A percentile compares a stretch with the other conserved stretches of the same genome.
phyloP scores from a whole-genome alignment of 2,329 filamentous ascomycete genomes.

The Aspergillus pseudoterreus region DNA sequence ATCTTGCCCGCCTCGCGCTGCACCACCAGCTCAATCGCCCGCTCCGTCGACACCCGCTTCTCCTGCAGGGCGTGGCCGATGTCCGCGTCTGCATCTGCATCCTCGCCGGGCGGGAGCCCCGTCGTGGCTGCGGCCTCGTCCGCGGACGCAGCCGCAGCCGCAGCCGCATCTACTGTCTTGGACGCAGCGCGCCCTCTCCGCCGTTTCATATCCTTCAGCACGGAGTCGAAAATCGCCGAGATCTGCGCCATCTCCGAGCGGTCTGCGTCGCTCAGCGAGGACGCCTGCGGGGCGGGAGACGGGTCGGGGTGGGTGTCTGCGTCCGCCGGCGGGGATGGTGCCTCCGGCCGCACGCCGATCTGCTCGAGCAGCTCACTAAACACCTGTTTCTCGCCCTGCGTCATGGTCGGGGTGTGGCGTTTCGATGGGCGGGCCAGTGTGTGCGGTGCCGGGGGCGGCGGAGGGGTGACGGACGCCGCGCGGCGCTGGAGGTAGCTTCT shows the following conservation, averaged over 20 bases:
- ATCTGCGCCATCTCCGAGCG: slow-evolving; percentile 23
- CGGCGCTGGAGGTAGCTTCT: slow-evolving; percentile 14
- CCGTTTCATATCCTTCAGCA: slow-evolving; percentile 16
- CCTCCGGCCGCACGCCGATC: slow-evolving; percentile 3
- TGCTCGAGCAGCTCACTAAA: slow-evolving; percentile 13
- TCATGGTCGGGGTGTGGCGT: slow-evolving; percentile 8
- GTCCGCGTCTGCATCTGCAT: slow-evolving; percentile 3
- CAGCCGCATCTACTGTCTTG: neutral
- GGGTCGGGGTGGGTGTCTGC: neutral
- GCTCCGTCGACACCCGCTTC: slow-evolving; percentile 14
- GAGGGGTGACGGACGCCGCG: neutral
- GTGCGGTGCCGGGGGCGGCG: neutral
- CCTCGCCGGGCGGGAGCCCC: neutral
- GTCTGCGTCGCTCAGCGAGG: slow-evolving; percentile 9
- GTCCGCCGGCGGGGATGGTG: neutral
- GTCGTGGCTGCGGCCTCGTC: neutral
- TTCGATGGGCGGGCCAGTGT: neutral
- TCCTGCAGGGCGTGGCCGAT: slow-evolving; percentile 8
- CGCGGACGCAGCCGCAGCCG: neutral
- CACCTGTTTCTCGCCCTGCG: slow-evolving; percentile 12
- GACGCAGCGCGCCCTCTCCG: neutral
- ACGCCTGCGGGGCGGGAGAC: neutral
- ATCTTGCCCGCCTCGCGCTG: slow-evolving; percentile 30
- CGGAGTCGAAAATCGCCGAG: slow-evolving; percentile 22
- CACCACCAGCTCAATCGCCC: slow-evolving; percentile 25